Evolutionary conservation across 768 basidiomycete species (phyloP).

Genomic region (Lactifluus echinatus): DNA sequence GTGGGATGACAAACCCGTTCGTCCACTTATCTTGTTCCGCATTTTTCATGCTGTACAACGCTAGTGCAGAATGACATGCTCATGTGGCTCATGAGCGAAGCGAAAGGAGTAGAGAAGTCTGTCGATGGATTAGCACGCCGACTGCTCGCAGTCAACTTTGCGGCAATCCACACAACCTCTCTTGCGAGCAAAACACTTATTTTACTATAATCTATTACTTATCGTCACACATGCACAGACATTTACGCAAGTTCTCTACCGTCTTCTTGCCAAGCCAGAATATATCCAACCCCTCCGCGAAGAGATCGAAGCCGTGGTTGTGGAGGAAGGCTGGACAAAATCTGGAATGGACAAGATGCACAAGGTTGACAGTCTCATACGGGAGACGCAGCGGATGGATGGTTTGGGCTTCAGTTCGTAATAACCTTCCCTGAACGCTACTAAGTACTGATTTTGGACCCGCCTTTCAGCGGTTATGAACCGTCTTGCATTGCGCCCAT

Average conservation of each 20-base stretch:
- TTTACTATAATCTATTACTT: background rate
- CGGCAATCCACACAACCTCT: slow-evolving; percentile 29
- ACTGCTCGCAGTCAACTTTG: slow-evolving; percentile 29
- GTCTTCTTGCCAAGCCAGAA: slow-evolving; percentile 25
- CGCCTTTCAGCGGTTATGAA: slow-evolving; percentile 21
- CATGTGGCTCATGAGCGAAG: slow-evolving; percentile 38
- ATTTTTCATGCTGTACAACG: background rate
- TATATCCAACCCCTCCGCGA: slow-evolving; percentile 26
- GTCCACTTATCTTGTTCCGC: background rate
- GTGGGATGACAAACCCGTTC: slow-evolving; percentile 24
- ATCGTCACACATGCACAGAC: slow-evolving; percentile 17
- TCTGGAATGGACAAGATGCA: slow-evolving; percentile 25
- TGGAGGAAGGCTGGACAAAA: slow-evolving; percentile 28
- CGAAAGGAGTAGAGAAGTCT: slow-evolving; percentile 27
- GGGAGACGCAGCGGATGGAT: slow-evolving; percentile 26
- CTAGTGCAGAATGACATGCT: slow-evolving; percentile 35
- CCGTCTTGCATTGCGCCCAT: slow-evolving; percentile 31
- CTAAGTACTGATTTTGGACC: background rate
- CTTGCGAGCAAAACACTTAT: slow-evolving; percentile 17
- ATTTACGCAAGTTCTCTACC: slow-evolving; percentile 25
- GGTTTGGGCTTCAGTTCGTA: slow-evolving; percentile 21
- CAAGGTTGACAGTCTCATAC: slow-evolving; percentile 31
- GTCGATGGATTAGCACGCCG: slow-evolving; percentile 27
- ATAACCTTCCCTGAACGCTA: background rate
- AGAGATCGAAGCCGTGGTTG: slow-evolving; percentile 26